Evolutionary conservation across 345 rosid species (phyloP).

Genomic region (Linum trigynum): DNA sequence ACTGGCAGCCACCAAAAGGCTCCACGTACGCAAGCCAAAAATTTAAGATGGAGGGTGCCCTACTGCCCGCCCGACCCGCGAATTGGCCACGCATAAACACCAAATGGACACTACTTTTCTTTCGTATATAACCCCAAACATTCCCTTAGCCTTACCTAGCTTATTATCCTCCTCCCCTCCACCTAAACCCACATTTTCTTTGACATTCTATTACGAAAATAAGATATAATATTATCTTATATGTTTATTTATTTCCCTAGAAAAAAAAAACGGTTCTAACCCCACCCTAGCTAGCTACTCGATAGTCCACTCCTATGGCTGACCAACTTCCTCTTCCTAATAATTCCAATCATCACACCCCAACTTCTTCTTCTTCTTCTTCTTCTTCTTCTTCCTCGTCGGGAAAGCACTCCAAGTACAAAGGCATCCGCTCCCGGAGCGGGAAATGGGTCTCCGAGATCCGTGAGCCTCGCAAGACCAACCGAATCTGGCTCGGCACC

Average conservation of each 20-base stretch:
- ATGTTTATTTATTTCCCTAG: background rate
- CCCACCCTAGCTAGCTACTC: background rate
- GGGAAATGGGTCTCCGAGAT: slow-evolving; percentile 92
- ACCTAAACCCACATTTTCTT: too few relatives aligned
- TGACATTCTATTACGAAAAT: too few relatives aligned
- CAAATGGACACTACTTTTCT: background rate
- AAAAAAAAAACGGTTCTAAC: too few relatives aligned
- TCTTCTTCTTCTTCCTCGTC: slow-evolving; percentile 18
- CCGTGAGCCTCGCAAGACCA: slow-evolving; percentile 79
- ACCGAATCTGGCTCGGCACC: slow-evolving; percentile 92
- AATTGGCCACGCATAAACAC: background rate
- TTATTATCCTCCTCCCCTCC: too few relatives aligned
- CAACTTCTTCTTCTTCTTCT: slow-evolving; percentile 5
- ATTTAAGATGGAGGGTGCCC: background rate
- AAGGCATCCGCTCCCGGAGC: slow-evolving; percentile 69
- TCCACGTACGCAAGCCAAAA: too few relatives aligned
- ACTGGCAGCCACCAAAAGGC: too few relatives aligned
- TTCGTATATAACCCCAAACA: background rate
- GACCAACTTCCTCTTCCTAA: slow-evolving; percentile 8
- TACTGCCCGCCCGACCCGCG: background rate
- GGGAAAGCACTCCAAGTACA: slow-evolving; percentile 40
- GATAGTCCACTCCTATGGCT: background rate
- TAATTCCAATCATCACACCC: background rate
- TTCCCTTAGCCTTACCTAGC: too few relatives aligned
- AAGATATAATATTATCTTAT: background rate